A percentile compares a stretch with the other conserved stretches of the same genome.
Evolutionary conservation across 2,329 filamentous ascomycete species (phyloP).

Genomic region (Whalleya microplaca): DNA sequence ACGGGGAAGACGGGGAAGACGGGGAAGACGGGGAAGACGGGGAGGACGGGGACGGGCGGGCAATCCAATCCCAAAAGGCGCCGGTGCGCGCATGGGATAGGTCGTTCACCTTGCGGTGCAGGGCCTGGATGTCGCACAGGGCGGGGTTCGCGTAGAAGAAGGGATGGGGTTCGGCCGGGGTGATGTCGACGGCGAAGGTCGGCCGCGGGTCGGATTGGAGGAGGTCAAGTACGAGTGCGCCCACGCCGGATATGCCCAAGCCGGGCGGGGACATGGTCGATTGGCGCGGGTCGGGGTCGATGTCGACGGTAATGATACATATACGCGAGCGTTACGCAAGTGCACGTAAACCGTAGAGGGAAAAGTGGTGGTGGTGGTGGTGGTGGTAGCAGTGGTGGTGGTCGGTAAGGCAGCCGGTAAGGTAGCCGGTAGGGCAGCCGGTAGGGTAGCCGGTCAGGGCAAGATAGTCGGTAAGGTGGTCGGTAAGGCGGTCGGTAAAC

Average conservation of each 20-base stretch:
- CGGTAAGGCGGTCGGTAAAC: too few species aligned
- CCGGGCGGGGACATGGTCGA: conserved; percentile 20
- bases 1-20: conserved; percentile 2
- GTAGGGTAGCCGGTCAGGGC: too few species aligned
- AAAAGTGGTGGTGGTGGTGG: too few species aligned
- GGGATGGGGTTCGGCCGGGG: conserved; percentile 16
- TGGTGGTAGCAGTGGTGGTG: too few species aligned
- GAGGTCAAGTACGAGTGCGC: conserved; percentile 45
- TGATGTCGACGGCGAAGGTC: conserved; percentile 43
- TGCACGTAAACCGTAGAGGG: too few species aligned
- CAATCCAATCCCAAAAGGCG: conserved; percentile 47
- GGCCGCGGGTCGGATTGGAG: conserved; percentile 47
- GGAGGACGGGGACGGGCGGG: neutral
- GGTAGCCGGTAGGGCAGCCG: too few species aligned
- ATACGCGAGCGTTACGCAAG: neutral
- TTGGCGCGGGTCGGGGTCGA: conserved; percentile 13
- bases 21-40: conserved; percentile 20
- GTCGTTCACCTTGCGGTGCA: conserved; percentile 38
- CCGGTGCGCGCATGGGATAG: conserved; percentile 37
- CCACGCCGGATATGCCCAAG: conserved; percentile 27
- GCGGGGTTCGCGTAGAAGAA: conserved; percentile 44
- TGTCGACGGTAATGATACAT: conserved; percentile 1
- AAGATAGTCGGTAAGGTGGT: too few species aligned
- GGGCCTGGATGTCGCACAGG: conserved; percentile 35
- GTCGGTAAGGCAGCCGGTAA: too few species aligned